Base-by-base conservation (phyloP, 192 early-diverging fungal genomes). In the Podila epicladia region DNA sequence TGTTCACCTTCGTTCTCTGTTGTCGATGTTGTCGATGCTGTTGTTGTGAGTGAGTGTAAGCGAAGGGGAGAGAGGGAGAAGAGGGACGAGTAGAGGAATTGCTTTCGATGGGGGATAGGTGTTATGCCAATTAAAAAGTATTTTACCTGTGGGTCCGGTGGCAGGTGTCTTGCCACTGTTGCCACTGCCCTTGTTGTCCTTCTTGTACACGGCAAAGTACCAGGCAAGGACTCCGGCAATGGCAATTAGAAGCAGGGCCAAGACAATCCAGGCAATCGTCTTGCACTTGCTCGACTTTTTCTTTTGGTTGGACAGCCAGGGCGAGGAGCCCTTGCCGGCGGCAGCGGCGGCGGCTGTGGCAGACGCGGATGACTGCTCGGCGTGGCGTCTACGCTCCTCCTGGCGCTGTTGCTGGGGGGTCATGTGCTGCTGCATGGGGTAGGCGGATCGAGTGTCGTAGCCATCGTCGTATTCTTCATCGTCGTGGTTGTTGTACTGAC, bases 201-300 rank as follows among this genome's bases (percentile, higher is more conserved):
- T 61, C 29, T 61, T 61, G 59, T 32, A 33, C 29, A 61, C 59
- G 17, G 59, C 59, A 33, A 61, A 61, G 31, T 61, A 61, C 59
- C 59, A 61, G 29, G 59, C 59, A 28, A 61, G 31, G 12, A 61
- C 59, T 20, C 13, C 59, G 19, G 59, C 59, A 15, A 61, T 26
- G 15, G 59, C 59, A 61, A 61, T 31, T 31, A 61, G 17, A 19
- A 61, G 17, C 22, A 61, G 59, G 59, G 15, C 29, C 15, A 24
- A 19, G 29, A 26, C 26, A 19, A 15, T 31, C 59, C 26, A 33
- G 59, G 31, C 31, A 61, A 61, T 61, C 26, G 26, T 61, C 26
- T 61, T 61, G 59, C 31, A 32, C 3, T 61, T 61, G 59, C 26
- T 61, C 5, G 59, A 61, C 15, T 61, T 61, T 61, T 61, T 61